Percentiles rank a stretch among this genome's conserved stretches.
phyloP scores from a whole-genome alignment of 2,329 filamentous ascomycete species.

The Huntiella abstrusa region DNA sequence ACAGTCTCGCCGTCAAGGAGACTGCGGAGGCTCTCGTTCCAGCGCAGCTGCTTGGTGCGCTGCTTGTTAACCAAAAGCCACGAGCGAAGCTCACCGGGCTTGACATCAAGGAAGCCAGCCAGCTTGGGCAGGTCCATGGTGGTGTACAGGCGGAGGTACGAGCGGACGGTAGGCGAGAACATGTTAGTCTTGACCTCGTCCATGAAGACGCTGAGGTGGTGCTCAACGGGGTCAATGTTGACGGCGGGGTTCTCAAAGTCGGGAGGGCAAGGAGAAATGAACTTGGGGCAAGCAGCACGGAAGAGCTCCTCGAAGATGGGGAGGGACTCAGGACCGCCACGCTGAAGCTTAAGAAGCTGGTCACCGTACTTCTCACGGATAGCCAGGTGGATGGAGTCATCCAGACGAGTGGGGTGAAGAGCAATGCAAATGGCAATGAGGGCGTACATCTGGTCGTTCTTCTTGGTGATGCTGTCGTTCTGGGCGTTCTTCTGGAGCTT shows the following conservation, averaged over 20 bases:
- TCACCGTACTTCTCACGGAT: constrained; percentile 98
- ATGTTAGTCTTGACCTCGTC: constrained; percentile 99
- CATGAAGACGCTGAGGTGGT: constrained; percentile 97
- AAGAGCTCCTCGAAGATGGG: constrained; percentile 98
- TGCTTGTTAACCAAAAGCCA: constrained; percentile 98
- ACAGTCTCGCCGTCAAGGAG: constrained; percentile 82
- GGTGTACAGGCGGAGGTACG: constrained; percentile 96
- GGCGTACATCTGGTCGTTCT: constrained; percentile 99
- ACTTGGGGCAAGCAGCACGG: constrained; percentile 94
- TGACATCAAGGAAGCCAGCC: constrained; percentile 87
- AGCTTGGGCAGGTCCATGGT: constrained; percentile 99
- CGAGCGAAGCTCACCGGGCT: constrained; percentile 85
- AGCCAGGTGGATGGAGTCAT: constrained; percentile 97
- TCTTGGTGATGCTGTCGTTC: constrained; percentile 98
- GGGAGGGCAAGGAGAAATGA: constrained; percentile 91
- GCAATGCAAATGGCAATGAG: constrained; percentile 97
- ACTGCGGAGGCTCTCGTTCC: constrained; percentile 63
- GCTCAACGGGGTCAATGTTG: constrained; percentile 93
- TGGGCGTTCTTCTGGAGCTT: constrained; percentile 99
- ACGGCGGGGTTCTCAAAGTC: constrained; percentile 94
- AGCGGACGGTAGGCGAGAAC: constrained; percentile 93
- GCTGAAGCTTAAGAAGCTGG: constrained; percentile 90
- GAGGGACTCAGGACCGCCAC: constrained; percentile 83
- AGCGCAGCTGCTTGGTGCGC: constrained; percentile 87
- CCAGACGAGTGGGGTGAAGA: constrained; percentile 89